Conservation (phyloP, 192 early-diverging fungal species). For the Geosiphon pyriformis region DNA sequence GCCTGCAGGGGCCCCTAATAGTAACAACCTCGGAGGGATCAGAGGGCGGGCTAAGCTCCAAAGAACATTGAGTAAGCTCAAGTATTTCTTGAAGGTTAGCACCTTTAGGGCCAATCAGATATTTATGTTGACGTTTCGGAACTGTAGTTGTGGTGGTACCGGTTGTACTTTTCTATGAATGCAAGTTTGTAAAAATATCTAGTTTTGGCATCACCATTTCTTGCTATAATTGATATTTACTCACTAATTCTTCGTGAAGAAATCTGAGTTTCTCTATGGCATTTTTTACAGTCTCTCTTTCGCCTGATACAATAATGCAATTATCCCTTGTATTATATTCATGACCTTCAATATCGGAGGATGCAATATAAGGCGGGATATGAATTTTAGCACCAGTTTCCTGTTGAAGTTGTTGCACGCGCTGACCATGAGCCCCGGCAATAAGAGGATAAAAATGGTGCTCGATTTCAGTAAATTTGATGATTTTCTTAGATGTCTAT, state of each 20-base stretch:
- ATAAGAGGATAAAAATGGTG: slow-evolving; percentile 78
- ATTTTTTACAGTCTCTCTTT: slow-evolving; percentile 60
- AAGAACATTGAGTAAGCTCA: slow-evolving; percentile 79
- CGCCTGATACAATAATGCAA: slow-evolving; percentile 73
- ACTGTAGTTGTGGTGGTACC: slow-evolving; percentile 62
- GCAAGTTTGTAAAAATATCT: too few species aligned
- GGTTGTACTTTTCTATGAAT: slow-evolving; percentile 38
- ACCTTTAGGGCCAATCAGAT: slow-evolving; percentile 80
- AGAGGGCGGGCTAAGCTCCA: slow-evolving; percentile 69
- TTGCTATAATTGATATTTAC: too few species aligned
- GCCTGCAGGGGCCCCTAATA: slow-evolving; percentile 72
- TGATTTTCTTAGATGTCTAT: slow-evolving; percentile 63
- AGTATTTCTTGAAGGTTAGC: slow-evolving; percentile 76
- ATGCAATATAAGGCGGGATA: slow-evolving; percentile 60
- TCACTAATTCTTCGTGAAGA: slow-evolving; percentile 57
- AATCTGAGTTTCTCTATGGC: slow-evolving; percentile 60
- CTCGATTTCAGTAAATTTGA: slow-evolving; percentile 61
- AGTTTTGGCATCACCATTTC: too few species aligned
- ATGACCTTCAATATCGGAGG: slow-evolving; percentile 31
- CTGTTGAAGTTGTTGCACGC: slow-evolving; percentile 50
- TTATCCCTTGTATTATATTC: slow-evolving; percentile 31
- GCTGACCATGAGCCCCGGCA: slow-evolving; percentile 64
- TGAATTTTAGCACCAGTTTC: slow-evolving; percentile 70
- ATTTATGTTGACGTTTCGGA: slow-evolving; percentile 90
- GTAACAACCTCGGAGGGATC: slow-evolving; percentile 69